These are phyloP conservation scores for Pseudogymnoascus sp. DNA, from an alignment of 2,329 filamentous ascomycete genomes.

Conservation along the genomic window DNA sequence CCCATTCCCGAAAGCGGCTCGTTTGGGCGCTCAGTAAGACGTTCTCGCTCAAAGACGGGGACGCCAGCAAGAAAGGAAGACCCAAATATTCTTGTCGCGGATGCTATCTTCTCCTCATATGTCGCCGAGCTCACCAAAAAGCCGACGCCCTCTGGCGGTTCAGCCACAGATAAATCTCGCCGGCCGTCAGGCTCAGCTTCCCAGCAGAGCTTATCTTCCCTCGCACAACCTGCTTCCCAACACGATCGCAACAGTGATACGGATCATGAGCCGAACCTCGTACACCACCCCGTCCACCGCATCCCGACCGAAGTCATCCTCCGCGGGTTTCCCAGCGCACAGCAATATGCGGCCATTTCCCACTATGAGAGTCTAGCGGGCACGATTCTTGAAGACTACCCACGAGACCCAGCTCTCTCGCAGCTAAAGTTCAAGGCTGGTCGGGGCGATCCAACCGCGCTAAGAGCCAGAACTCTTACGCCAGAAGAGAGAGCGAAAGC, in stretches of 20 bases:
- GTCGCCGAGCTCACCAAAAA: slow-evolving; percentile 36
- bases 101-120: slow-evolving; percentile 55
- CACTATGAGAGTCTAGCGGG: slow-evolving; percentile 85
- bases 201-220: slow-evolving; percentile 28
- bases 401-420: slow-evolving; percentile 69
- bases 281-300: slow-evolving; percentile 29
- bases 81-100: slow-evolving; percentile 53
- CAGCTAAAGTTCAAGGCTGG: slow-evolving; percentile 66
- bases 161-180: slow-evolving; percentile 24
- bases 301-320: slow-evolving; percentile 74
- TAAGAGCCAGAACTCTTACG: slow-evolving; percentile 58
- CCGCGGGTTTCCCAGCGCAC: slow-evolving; percentile 64
- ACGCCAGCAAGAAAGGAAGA: slow-evolving; percentile 50
- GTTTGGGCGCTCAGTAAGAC: slow-evolving; percentile 59
- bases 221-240: slow-evolving; percentile 22
- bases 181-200: slow-evolving; percentile 25
- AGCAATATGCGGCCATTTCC: slow-evolving; percentile 80
- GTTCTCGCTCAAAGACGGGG: slow-evolving; percentile 55
- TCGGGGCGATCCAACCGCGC: slow-evolving; percentile 64
- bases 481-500: slow-evolving; percentile 69
- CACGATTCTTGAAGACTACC: slow-evolving; percentile 86
- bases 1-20: slow-evolving; percentile 54
- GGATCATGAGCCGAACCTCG: slow-evolving; percentile 28
- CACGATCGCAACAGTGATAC: slow-evolving; percentile 25
- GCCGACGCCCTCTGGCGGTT: slow-evolving; percentile 23